These are phyloP conservation scores for Pichia insulana DNA, from an alignment of 805 yeast genomes.

Conservation along the genomic window DNA sequence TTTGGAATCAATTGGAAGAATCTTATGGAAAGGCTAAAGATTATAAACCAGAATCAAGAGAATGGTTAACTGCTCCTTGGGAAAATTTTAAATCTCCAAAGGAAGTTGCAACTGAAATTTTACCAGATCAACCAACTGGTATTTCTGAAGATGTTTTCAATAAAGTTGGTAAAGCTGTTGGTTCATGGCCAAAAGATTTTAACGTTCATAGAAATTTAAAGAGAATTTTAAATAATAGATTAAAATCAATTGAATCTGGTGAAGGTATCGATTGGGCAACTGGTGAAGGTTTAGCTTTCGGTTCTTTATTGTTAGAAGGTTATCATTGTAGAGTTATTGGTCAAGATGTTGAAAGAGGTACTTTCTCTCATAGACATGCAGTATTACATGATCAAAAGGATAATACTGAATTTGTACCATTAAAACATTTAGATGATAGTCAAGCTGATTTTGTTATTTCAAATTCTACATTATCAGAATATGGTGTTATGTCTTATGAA, in stretches of 20 bases:
- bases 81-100: conserved; percentile 97
- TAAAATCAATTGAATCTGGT: conserved; percentile 75
- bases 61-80: conserved; percentile 99
- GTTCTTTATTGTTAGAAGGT: conserved; percentile 86
- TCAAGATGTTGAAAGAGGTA: conserved; percentile 99
- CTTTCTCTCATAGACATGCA: conserved; percentile 98
- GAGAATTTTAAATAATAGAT: conserved; percentile 83
- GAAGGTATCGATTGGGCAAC: conserved; percentile 98
- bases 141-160: conserved; percentile 64
- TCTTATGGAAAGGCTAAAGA: conserved; percentile 84
- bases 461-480: conserved; percentile 94
- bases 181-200: conserved; percentile 81
- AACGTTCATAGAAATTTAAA: conserved; percentile 91
- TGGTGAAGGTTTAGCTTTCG: conserved; percentile 98
- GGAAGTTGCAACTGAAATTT: conserved; percentile 89
- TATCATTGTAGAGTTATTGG: conserved; percentile 96
- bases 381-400: conserved; percentile 92
- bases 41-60: conserved; percentile 83
- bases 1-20: conserved; percentile 89
- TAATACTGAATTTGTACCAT: conserved; percentile 77
- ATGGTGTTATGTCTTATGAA: conserved; percentile 99
- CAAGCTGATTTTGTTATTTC: conserved; percentile 84
- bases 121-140: conserved; percentile 95
- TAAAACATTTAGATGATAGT: conserved; percentile 65
- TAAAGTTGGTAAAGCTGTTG: conserved; percentile 68